Percentiles rank a stretch among this genome's conserved stretches.
phyloP scores from a whole-genome alignment of 805 yeast genomes.

The Saccharomycopsis sp. region DNA sequence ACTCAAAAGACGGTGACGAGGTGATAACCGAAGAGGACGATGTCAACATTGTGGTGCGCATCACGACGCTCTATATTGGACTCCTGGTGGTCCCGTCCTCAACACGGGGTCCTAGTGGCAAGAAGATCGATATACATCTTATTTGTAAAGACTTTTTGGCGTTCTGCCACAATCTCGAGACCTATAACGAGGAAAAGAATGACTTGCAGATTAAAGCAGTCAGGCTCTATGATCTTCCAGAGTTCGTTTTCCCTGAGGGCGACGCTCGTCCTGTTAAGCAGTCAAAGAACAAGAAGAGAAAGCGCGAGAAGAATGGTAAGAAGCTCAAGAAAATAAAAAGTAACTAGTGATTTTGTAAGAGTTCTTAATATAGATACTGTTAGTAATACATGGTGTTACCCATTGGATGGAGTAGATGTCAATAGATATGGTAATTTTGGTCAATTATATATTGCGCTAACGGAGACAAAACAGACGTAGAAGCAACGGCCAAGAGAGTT shows the following conservation, averaged over 20 bases:
- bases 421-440: too few species aligned
- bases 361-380: too few species aligned
- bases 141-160: conserved; percentile 88
- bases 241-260: conserved; percentile 71
- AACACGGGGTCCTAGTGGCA: conserved; percentile 35
- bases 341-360: neutral
- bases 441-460: too few species aligned
- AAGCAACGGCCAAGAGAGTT: too few species aligned
- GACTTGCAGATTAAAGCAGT: conserved; percentile 58
- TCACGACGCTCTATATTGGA: conserved; percentile 75
- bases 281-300: conserved; percentile 43
- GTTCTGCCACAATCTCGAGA: conserved; percentile 67
- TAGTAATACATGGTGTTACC: too few species aligned
- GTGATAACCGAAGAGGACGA: conserved; percentile 16
- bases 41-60: conserved; percentile 13
- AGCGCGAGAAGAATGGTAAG: conserved; percentile 34
- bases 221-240: conserved; percentile 74
- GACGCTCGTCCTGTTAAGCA: conserved; percentile 68
- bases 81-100: conserved; percentile 41
- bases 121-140: conserved; percentile 73
- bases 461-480: too few species aligned
- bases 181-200: conserved; percentile 54
- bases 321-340: conserved; percentile 24
- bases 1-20: conserved; percentile 4
- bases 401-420: too few species aligned